phyloP scores from a whole-genome alignment of 306 rosid species.

The Dalbergia cultrata region DNA sequence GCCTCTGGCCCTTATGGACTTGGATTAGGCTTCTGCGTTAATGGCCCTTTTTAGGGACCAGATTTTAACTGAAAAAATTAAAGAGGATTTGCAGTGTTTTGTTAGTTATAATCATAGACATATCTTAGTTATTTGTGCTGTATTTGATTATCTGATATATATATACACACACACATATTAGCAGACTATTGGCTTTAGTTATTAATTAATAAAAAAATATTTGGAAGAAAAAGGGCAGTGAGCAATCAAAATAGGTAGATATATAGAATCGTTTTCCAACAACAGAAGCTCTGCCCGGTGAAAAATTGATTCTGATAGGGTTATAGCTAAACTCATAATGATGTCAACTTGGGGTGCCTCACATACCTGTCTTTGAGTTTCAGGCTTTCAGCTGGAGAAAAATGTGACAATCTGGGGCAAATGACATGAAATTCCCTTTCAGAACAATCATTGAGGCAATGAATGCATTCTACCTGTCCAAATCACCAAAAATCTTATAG shows the following conservation, averaged over 20 bases:
- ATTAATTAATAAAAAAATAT: too few species aligned
- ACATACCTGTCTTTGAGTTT: background rate
- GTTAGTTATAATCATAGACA: too few species aligned
- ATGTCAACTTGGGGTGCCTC: background rate
- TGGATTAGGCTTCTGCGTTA: background rate
- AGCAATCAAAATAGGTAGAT: background rate
- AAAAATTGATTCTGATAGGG: background rate
- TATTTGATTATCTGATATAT: too few species aligned
- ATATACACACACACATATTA: too few species aligned
- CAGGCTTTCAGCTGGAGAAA: background rate
- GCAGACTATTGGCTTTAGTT: too few species aligned
- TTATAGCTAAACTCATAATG: constrained; percentile 7
- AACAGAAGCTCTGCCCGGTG: background rate
- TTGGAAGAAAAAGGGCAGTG: too few species aligned
- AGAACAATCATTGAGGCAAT: constrained; percentile 12
- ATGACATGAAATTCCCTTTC: background rate
- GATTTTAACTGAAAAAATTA: background rate
- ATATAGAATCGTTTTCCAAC: constrained; percentile 7
- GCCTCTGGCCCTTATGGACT: constrained; percentile 1
- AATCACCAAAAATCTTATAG: background rate
- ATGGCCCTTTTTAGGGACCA: constrained; percentile 9
- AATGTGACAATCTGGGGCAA: constrained; percentile 10
- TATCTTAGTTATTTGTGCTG: too few species aligned
- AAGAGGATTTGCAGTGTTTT: too few species aligned
- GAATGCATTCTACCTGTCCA: background rate